A percentile compares a stretch with the other conserved stretches of the same genome.
Conservation (phyloP, 192 early-diverging fungal genomes). For the Linnemannia hyalina region DNA sequence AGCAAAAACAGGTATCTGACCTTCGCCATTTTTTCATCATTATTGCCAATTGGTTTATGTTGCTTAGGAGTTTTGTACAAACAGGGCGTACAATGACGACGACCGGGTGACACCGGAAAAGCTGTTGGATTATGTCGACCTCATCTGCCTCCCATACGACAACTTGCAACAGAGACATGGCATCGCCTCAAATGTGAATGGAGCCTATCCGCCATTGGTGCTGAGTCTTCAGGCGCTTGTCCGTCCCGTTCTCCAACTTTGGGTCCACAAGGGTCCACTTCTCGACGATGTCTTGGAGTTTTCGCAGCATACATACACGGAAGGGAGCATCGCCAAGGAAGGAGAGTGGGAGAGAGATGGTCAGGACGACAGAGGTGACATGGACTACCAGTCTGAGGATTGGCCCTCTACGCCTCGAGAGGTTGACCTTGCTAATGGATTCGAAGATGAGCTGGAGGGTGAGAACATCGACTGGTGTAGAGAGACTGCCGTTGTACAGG, state of each 20-base stretch:
- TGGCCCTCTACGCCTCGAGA: not conserved
- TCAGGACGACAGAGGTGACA: not conserved
- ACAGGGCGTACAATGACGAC: not conserved
- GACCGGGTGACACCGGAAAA: not conserved
- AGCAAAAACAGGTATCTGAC: not conserved
- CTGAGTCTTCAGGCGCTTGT: not conserved
- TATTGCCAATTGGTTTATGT: not conserved
- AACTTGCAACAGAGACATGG: not conserved
- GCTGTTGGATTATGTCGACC: not conserved
- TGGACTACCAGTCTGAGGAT: not conserved
- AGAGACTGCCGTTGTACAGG: not conserved
- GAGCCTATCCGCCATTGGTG: not conserved
- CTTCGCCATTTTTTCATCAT: not conserved
- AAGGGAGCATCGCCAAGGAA: not conserved
- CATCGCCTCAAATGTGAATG: not conserved
- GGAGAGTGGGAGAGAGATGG: not conserved
- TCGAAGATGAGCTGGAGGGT: not conserved
- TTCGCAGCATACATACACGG: not conserved
- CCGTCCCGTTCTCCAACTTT: not conserved
- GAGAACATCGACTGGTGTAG: not conserved
- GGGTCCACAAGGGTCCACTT: not conserved
- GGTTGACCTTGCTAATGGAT: not conserved
- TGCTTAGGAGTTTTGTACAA: not conserved
- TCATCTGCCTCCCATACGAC: not conserved
- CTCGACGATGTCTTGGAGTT: not conserved